Base-by-base conservation (phyloP, 2,329 filamentous ascomycete species). In the Stachybotrys echinatus region DNA sequence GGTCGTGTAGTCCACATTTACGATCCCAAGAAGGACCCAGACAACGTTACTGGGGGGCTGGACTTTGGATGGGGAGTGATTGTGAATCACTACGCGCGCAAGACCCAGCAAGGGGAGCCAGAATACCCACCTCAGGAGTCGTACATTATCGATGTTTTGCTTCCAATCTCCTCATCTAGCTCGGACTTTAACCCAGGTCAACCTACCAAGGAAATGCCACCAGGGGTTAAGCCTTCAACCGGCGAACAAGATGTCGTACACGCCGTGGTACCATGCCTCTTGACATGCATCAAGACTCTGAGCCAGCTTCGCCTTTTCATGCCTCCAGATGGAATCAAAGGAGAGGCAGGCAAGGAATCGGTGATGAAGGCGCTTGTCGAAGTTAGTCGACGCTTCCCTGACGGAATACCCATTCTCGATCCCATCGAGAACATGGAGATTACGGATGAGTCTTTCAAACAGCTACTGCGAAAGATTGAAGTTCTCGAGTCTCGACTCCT, bases 341-440 rank as follows among this genome's bases (percentile, higher is more conserved):
- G 79, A 2, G 68, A 77, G 4, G 77, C 87, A n/a, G 81, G 90
- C 52, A 80, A 81, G 23, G 74, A 81, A 2, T 80, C 86, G 17
- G 79, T 88, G 45, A 82, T 85, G 50, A 88, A 88, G 56, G 80
- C 77, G 1, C 70, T 97, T 23, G 79, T 83, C 40, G 92, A 97
- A 67, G 85, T 95, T 17, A 81, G 88, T 68, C 84, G 84, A 57
- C 85, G 94, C 22, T 97, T 99, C 72, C 91, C 92, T 1, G 94
- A 99, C 63, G 94, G 94, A 3, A 74, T 99, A 50, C 87, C 94
- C 3, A 77, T 92, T 6, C 73, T 99, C 18, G 94, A 99, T 61
- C 94, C 94, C 0, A 86, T 99, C 38, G 92, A 97, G 67, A 92
- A 96, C 63, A 97, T 99, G 94, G 81, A 84, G 23, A 97, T 99